Conservation (phyloP, 495 filamentous ascomycete species). For the Halenospora varia region DNA sequence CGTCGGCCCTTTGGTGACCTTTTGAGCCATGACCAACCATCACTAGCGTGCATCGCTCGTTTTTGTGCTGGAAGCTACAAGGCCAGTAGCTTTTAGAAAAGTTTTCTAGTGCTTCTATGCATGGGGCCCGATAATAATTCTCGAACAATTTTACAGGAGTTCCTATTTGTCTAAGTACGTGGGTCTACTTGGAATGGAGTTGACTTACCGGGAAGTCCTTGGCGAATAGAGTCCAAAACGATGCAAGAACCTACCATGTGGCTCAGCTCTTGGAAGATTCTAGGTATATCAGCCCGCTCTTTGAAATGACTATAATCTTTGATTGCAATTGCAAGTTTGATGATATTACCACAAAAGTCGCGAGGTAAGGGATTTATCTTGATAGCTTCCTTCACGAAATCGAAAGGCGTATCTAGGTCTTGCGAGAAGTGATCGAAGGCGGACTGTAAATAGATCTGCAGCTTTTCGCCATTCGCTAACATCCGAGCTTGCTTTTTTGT, state of each 20-base stretch:
- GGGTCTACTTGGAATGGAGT: background rate
- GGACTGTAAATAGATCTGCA: constrained; percentile 44
- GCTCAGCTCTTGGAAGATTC: constrained; percentile 44
- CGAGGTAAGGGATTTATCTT: constrained; percentile 40
- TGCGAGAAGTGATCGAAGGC: constrained; percentile 55
- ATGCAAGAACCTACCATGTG: constrained; percentile 51
- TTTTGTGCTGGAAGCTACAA: constrained; percentile 36
- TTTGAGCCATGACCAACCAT: constrained; percentile 39
- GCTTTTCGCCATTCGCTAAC: constrained; percentile 44
- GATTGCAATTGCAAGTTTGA: constrained; percentile 44
- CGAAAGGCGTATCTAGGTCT: constrained; percentile 47
- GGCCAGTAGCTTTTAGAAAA: constrained; percentile 46
- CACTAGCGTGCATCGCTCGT: constrained; percentile 40
- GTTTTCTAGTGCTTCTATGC: constrained; percentile 41
- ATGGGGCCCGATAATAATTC: constrained; percentile 27
- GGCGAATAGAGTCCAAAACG: constrained; percentile 46
- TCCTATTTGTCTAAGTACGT: background rate
- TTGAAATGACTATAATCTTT: constrained; percentile 29
- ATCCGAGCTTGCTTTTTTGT: constrained; percentile 41
- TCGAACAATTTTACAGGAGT: constrained; percentile 18
- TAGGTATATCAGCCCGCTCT: constrained; percentile 24
- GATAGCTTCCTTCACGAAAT: constrained; percentile 48
- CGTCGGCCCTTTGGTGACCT: constrained; percentile 46
- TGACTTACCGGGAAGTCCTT: constrained; percentile 33
- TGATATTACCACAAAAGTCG: constrained; percentile 50